These are phyloP conservation scores for Sclerotinia spermophila DNA, from an alignment of 2,329 filamentous ascomycete species.

Conservation along the genomic window DNA sequence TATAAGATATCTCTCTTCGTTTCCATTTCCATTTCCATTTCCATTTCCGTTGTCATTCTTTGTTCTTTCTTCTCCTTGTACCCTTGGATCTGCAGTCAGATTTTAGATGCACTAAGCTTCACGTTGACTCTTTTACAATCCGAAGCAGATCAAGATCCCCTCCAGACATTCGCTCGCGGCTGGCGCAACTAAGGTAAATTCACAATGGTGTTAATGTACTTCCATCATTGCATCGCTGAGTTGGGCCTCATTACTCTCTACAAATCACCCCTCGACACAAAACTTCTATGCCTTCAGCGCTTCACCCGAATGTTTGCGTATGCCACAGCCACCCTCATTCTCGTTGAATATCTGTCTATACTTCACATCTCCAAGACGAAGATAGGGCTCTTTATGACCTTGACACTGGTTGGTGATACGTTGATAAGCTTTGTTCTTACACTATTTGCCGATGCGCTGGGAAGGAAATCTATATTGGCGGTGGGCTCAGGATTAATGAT, in stretches of 20 bases:
- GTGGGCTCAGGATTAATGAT: constrained; percentile 54
- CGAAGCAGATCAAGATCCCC: not conserved
- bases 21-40: not conserved
- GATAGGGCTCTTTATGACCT: constrained; percentile 63
- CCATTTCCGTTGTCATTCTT: not conserved
- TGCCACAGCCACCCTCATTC: constrained; percentile 54
- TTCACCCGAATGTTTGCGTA: constrained; percentile 63
- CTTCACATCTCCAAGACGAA: constrained; percentile 48
- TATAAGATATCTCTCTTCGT: not conserved
- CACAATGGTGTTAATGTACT: constrained; percentile 28
- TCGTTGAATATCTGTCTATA: constrained; percentile 52
- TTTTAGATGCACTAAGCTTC: not conserved
- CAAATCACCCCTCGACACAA: constrained; percentile 46
- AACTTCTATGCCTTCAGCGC: constrained; percentile 55
- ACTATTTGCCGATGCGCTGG: constrained; percentile 54
- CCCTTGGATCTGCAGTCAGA: not conserved
- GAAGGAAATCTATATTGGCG: constrained; percentile 51
- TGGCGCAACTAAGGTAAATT: not conserved
- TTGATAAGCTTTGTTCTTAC: constrained; percentile 57
- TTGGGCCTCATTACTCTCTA: constrained; percentile 46
- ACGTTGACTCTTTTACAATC: not conserved
- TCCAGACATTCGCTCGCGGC: not conserved
- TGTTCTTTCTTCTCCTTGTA: not conserved
- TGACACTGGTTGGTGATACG: constrained; percentile 59
- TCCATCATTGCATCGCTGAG: constrained; percentile 38